These are phyloP conservation scores for Diaporthe citriasiana DNA, from an alignment of 2,329 filamentous ascomycete species.

Conservation along the genomic window DNA sequence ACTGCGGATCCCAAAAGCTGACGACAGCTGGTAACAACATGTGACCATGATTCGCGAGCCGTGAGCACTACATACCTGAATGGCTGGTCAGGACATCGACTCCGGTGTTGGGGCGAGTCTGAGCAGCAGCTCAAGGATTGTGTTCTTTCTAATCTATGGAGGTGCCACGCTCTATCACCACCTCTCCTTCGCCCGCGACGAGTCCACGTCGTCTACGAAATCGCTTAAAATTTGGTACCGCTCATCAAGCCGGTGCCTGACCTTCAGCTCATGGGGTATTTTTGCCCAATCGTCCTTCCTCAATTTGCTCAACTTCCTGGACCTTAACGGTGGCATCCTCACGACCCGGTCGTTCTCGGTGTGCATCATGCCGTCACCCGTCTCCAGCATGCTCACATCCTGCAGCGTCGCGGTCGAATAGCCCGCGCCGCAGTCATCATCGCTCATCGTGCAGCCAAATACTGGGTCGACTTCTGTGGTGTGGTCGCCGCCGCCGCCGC, in stretches of 20 bases:
- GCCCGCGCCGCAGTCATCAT: constrained; percentile 37
- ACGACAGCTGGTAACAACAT: too few relatives aligned
- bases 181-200: background rate
- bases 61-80: too few relatives aligned
- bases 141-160: background rate
- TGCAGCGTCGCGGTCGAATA: constrained; percentile 45
- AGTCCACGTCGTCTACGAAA: constrained; percentile 33
- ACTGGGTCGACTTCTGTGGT: constrained; percentile 34
- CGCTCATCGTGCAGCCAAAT: constrained; percentile 36
- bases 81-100: background rate
- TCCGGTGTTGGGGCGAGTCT: too few relatives aligned
- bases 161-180: background rate
- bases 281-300: constrained; percentile 10
- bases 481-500: too few relatives aligned
- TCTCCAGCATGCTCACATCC: constrained; percentile 47
- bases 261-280: constrained; percentile 30
- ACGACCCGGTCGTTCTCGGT: constrained; percentile 42
- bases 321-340: constrained; percentile 44
- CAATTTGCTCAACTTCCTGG: constrained; percentile 37
- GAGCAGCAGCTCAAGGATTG: background rate
- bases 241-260: constrained; percentile 47
- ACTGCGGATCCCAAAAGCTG: background rate
- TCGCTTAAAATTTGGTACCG: constrained; percentile 45
- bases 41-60: background rate
- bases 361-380: constrained; percentile 47